Base-by-base conservation (phyloP, 1,284 basidiomycete genomes). In the Phenoliferia sp. region DNA sequence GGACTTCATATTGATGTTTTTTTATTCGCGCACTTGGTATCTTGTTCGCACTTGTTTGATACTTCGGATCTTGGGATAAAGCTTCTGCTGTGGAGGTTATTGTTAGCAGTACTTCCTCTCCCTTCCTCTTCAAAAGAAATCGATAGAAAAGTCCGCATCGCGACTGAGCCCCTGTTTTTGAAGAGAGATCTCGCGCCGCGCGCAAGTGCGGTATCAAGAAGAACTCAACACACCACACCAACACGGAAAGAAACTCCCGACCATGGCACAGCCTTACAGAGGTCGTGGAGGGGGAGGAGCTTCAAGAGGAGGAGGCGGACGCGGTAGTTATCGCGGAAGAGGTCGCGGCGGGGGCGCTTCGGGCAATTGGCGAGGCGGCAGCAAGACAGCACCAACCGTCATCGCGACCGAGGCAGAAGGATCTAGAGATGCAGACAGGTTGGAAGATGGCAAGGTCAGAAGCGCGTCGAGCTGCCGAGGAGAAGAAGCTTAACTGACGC, bases 371-470 rank as follows among this genome's bases (percentile, higher is more conserved):
- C 62, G 54, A n/a, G 62, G 62, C 12, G 62, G 62, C 12, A 34
- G 32, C 39, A 39, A n/a, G 50, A 26, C 29, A 12, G 26, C 44
- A 28, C 54, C 52, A 22, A 33, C 31, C 12, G 33, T 65, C 28
- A 34, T 65, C 22, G 29, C 57, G 48, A 69, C 91, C 76, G 91
- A 94, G 67, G 62, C 54, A 9, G 92, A 95, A 74, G 92, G 90
- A 3, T 91, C 90, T 0, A 86, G 87, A 59, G 83, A 88, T 5
- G 88, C 86, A 16, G 93, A 94, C 75, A 83, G 85, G 72, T 93
- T 95, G 16, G 61, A 65, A 26, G 56, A 63, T 16, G 61, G 65
- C 3, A 69, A 60, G 61, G 68, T 67, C 19, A 36, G 52, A 75
- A 92, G 95, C 76, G 87, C 22, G 32, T 29, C 32, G 86, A 73